phyloP scores from a whole-genome alignment of 768 basidiomycete species.

The Mycena leptocephala region DNA sequence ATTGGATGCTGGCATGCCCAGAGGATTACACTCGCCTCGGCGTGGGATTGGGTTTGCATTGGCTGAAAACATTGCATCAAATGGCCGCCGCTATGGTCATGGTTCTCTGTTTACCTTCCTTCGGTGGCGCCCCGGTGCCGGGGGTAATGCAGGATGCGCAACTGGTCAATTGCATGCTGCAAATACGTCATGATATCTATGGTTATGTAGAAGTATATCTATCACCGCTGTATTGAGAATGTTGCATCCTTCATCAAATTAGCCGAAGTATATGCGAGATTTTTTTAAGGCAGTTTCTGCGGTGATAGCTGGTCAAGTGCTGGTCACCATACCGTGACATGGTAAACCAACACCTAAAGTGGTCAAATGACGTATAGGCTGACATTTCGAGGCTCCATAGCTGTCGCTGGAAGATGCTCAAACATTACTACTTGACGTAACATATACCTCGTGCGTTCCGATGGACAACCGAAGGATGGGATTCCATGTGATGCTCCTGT shows the following conservation, averaged over 20 bases:
- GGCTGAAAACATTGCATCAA: not conserved
- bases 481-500: not conserved
- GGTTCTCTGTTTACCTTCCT: constrained; percentile 3
- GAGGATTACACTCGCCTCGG: not conserved
- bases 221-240: not conserved
- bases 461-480: constrained; percentile 2
- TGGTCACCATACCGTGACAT: not conserved
- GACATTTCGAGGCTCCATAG: not conserved
- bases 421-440: not conserved
- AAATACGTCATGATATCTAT: not conserved
- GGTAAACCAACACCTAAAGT: not conserved
- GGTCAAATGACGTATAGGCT: not conserved
- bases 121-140: constrained; percentile 5
- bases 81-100: not conserved
- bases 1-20: not conserved
- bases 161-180: not conserved
- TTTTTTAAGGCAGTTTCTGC: not conserved
- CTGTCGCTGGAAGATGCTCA: not conserved
- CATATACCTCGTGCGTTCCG: not conserved
- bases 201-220: constrained; percentile 1
- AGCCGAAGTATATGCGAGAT: not conserved
- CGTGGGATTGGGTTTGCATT: not conserved
- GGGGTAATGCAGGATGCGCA: not conserved
- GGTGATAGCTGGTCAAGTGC: not conserved
- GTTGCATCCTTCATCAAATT: not conserved